Evolutionary conservation across 768 basidiomycete species (phyloP), one percentile per base, ranked within the genome.

Genomic region (Boletus barrowsii): DNA sequence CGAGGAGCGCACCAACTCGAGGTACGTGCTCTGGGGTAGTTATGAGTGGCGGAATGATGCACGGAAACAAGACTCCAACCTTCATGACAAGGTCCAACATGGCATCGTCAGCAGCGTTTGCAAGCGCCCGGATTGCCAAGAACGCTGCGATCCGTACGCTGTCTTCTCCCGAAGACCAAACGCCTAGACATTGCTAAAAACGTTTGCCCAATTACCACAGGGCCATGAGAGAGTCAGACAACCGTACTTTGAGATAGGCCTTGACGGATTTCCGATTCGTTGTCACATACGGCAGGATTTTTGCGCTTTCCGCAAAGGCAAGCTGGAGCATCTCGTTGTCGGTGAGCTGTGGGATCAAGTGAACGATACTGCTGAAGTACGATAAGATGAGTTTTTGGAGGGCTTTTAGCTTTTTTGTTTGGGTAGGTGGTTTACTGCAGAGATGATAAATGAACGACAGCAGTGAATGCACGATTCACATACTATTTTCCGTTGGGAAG

Each of bases 341-440:
- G 47, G 86, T 81, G 52, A 94, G 76, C 55, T 95, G 87, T 4
- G 83, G 80, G 53, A 95, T 77, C 41, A 98, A 70, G 60, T 90
- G 84, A 18, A 93, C 78, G 53, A 91, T 73, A 64, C 95, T 97
- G 71, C 88, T 83, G 68, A 98, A 94, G 73, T 91, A 93, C 3
- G 93, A 92, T 17, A 93, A 75, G 53, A 95, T 83, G 42, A 96
- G 77, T 62, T 93, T 93, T 65, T 93, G 92, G 7, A 97, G 78
- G 0, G 88, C 77, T 68, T 89, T 88, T 69, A 89, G 86, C 68
- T 95, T 93, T 42, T 77, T 74, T 3, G 87, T 89, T 63, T 93
- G 88, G 5, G 86, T 79, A 8, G 90, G 88, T 11, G 90, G 75
- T 76, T 97, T 98, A 72, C 92, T 96, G 57, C n/a, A 24, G n/a